A percentile compares a stretch with the other conserved stretches of the same genome.
Evolutionary conservation across 768 basidiomycete species (phyloP).

Genomic region (Krasilnikovozyma curviuscula): DNA sequence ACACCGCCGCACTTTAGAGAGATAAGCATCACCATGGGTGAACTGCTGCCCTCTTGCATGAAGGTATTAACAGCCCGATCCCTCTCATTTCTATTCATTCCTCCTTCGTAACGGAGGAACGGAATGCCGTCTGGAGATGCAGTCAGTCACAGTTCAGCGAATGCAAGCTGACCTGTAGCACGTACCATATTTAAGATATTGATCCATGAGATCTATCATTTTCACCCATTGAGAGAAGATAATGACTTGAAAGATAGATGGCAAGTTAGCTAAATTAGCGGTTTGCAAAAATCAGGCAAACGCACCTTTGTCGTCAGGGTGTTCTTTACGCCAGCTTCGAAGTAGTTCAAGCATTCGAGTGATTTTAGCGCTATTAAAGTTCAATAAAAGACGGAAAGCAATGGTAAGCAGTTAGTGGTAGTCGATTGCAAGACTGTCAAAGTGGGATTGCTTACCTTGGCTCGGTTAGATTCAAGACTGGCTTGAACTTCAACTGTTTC

Average conservation of each 20-base stretch:
- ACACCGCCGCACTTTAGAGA: slow-evolving; percentile 25
- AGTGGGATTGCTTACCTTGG: too few relatives aligned
- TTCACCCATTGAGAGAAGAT: slow-evolving; percentile 54
- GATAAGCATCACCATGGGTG: slow-evolving; percentile 26
- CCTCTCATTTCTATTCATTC: slow-evolving; percentile 22
- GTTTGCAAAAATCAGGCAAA: background rate
- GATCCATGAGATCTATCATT: slow-evolving; percentile 43
- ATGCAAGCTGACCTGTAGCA: slow-evolving; percentile 3
- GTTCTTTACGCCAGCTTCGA: slow-evolving; percentile 29
- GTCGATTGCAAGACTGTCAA: too few relatives aligned
- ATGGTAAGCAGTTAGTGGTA: too few relatives aligned
- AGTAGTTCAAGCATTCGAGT: slow-evolving; percentile 51
- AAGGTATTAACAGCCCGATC: slow-evolving; percentile 22
- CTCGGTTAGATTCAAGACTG: too few relatives aligned
- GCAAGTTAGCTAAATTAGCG: too few relatives aligned
- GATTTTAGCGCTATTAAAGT: too few relatives aligned
- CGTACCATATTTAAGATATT: slow-evolving; percentile 36
- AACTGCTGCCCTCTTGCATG: slow-evolving; percentile 15
- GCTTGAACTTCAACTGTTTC: too few relatives aligned
- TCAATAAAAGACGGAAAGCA: too few relatives aligned
- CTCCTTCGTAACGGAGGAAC: slow-evolving; percentile 22
- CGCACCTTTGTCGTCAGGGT: slow-evolving; percentile 45
- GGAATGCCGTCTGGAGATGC: background rate
- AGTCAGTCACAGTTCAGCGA: too few relatives aligned
- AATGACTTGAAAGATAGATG: slow-evolving; percentile 31